Evolutionary conservation across 2,329 filamentous ascomycete genomes (phyloP), one percentile per base, ranked within the genome.

Genomic region (Alternaria novae-zelandiae): DNA sequence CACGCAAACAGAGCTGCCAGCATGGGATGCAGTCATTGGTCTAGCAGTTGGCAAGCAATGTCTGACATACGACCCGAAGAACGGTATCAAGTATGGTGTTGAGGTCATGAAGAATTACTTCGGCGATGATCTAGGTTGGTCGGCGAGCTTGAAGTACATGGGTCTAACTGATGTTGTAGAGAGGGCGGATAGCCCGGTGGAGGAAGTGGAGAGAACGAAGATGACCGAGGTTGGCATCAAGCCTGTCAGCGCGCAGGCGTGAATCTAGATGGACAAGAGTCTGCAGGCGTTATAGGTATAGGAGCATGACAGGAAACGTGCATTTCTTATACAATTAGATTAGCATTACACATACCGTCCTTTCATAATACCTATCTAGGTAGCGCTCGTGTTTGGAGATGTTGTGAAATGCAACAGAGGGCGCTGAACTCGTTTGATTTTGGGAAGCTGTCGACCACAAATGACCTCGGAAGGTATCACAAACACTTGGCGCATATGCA

Each of bases 1-100:
- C n/a, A 54, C 55, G 7, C 61, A 67, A 5, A 66, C 68, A 0
- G 72, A 75, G 26, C 74, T 79, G 13, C 74, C 76, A 1, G 70
- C 73, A 3, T 80, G 76, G 12, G 79, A 80, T 1, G 83, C 86
- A 54, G 83, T 90, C 10, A 93, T 94, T 66, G 90, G 88, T 0
- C 79, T 94, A 4, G 91, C 91, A 0, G 84, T 94, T 2, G 91
- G 91, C 32, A 89, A 88, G 76, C 87, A 89, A 71, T 91, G 89
- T 2, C 83, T 93, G 2, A 86, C 87, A 1, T 92, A 88, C 70
- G 86, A 85, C 47, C 84, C 86, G 0, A 83, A 83, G 0, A 82
- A 80, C 2, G 90, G 89, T 0, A 87, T 88, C 46, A 82, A 82
- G 25, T 84, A 82, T 45, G 90, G 90, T 0, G 86, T 88, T 64